Evolutionary conservation across 108 stramenopile genomes (phyloP), one percentile per base, ranked within the genome.

Genomic region (Conticribra weissflogii): DNA sequence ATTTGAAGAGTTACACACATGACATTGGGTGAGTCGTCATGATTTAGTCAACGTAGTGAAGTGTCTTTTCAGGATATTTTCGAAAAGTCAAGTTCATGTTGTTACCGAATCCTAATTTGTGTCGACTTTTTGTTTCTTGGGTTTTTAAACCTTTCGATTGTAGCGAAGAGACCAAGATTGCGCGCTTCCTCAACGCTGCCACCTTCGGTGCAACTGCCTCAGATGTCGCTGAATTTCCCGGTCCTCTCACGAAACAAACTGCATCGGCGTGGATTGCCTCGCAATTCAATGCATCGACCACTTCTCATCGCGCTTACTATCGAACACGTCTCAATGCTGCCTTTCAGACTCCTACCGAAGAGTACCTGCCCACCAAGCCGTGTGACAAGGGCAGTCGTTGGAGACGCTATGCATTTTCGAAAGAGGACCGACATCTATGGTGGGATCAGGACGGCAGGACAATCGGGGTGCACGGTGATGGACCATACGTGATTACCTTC

Each of bases 131-230:
- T 12, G 12, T 41, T 41, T 41, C 36, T 41, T 41, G 8, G 12
- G 5, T 41, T 41, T 41, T 41, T 41, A 9, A 5, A 9, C 36
- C 12, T 12, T 41, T 12, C 36, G 5, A 9, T 41, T 41, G 5
- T 14, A 45, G 52, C 14, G 44, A 64, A 23, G 46, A 65, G 21
- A 74, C 64, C 28, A 71, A 78, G 47, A 66, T 75, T 16, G 82
- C 85, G 3, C 51, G 89, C 0, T 85, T 88, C 54, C 72, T 91
- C 45, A 74, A 82, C 41, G 74, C 77, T 58, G 76, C 87, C 9
- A 86, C 89, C 32, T 91, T 91, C 67, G 89, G 89, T 5, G 32
- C 81, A 5, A 76, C 75, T 12, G 57, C 52, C 3, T 59, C 25
- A 25, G 64, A 69, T 2, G 60, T 85, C 30, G 44, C 41, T 23